Base-by-base conservation (phyloP, 2,329 filamentous ascomycete genomes). In the Phaeomoniella chlamydospora region DNA sequence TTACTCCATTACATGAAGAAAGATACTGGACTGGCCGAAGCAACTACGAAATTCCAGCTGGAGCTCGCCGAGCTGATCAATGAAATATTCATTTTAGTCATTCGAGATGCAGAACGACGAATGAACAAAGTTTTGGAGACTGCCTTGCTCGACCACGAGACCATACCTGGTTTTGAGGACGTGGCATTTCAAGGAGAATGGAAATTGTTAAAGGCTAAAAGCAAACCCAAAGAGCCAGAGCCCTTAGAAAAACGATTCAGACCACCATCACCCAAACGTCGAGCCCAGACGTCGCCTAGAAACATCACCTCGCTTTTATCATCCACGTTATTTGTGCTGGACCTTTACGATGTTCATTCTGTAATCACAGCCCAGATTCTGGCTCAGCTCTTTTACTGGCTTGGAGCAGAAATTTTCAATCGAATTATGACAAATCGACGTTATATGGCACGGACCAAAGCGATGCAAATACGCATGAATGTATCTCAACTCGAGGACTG, bases 401-500 rank as follows among this genome's bases (percentile, higher is more conserved):
- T 98, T 12, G 83, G 87, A 4, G 84, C 88, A 0, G 90, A 98
- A 58, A 73, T 96, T 5, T 98, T 98, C 64, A 98, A 98, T 57
- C 80, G 88, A 39, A 83, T 98, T 56, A 94, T 98, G 83, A 88
- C 83, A 18, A 94, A 92, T 51, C 76, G 85, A 44, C 87, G 88
- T 54, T 98, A 94, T 51, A 68, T 98, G 6, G 88, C 90, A 4
- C 74, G 90, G 36, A 98, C 90, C 13, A 98, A 98, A 58, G 90
- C 90, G 3, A 98, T 98, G 90, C 90, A 98, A 56, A 96, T 98
- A 48, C 83, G 90, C 45, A 96, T 98, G 87, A 98, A 98, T 54
- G 77, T 98, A 4, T 96, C 90, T 1, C 80, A 78, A 5, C 65
- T 98, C 14, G 90, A 98, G 56, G 90, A 98, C 52, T 98, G 90